A percentile compares a stretch with the other conserved stretches of the same genome.
These are phyloP conservation scores for Talaromyces trachyspermus DNA, from an alignment of 495 filamentous ascomycete species.

Conservation along the genomic window DNA sequence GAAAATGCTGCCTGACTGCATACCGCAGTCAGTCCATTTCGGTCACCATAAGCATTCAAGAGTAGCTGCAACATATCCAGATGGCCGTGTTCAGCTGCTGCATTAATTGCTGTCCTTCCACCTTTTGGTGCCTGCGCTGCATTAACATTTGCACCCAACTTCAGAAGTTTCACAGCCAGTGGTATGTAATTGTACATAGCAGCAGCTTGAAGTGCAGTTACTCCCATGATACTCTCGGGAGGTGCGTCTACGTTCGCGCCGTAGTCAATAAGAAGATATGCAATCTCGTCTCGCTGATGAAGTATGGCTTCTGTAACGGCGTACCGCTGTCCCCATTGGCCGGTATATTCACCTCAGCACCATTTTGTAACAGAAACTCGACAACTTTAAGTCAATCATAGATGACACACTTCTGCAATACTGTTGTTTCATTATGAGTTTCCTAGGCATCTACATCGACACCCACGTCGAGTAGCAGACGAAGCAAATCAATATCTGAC, in stretches of 20 bases:
- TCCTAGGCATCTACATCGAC: conserved; percentile 11
- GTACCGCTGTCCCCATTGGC: background rate
- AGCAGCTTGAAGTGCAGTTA: conserved; percentile 14
- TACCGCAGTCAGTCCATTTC: background rate
- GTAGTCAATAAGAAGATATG: conserved; percentile 8
- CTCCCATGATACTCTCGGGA: background rate
- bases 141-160: conserved; percentile 18
- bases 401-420: background rate
- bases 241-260: conserved; percentile 12
- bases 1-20: too few relatives aligned
- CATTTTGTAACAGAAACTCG: background rate
- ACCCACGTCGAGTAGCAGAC: conserved; percentile 8
- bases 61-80: conserved; percentile 35
- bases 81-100: conserved; percentile 29
- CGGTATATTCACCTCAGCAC: background rate
- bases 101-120: conserved; percentile 31
- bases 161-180: conserved; percentile 10
- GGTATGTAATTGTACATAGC: conserved; percentile 4
- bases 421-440: background rate
- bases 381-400: background rate
- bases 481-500: conserved; percentile 7
- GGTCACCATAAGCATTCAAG: conserved; percentile 16
- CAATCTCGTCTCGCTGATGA: background rate
- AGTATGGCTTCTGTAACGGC: background rate
- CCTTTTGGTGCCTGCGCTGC: conserved; percentile 14